Base-by-base conservation (phyloP, 2,329 filamentous ascomycete species). In the Penicillium nordicum region DNA sequence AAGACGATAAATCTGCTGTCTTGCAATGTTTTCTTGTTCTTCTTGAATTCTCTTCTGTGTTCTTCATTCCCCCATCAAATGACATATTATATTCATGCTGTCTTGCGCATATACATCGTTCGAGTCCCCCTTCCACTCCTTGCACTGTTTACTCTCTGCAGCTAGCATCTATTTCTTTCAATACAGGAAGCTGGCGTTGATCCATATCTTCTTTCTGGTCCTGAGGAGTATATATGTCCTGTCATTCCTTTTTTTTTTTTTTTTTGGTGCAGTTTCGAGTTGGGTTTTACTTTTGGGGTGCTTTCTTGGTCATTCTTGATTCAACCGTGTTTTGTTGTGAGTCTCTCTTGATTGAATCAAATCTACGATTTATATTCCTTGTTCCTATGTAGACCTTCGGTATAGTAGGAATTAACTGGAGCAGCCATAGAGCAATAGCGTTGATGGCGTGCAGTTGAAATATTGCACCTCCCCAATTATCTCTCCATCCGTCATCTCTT, bases 161-260 rank as follows among this genome's bases (percentile, higher is more conserved):
- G 42, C 34, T 53, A 56, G 48, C 53, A 47, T 51, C 23, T 63
- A 55, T 55, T 63, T 56, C 53, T 50, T 50, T 61, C 57, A 54
- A 67, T 66, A 65, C 55, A 68, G 63, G 61, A 58, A 63, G 53
- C 63, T 53, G 63, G 65, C 62, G 65, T 62, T 63, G 56, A 18
- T 43, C 25, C n/a, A 4, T 38, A 42, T 50, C 23, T 48, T 44
- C 40, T 18, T 57, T 65, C 61, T 63, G 58, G 16, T 36, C 9
- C 25, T 25, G 30, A 37, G 34, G 27, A 47, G 41, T 46, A 47
- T 21, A 36, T 36, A 40, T 44, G n/a, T 42, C 52, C 36, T 49
- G 30, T 55, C 27, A n/a, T 38, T 32, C 11, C 30, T 34, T 50
- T 34, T 32, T 34, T 25, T 38, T 32, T 5, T 11, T 34, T 50